These are phyloP conservation scores for Serpula lacrymans DNA, from an alignment of 768 basidiomycete genomes.

Conservation along the genomic window DNA sequence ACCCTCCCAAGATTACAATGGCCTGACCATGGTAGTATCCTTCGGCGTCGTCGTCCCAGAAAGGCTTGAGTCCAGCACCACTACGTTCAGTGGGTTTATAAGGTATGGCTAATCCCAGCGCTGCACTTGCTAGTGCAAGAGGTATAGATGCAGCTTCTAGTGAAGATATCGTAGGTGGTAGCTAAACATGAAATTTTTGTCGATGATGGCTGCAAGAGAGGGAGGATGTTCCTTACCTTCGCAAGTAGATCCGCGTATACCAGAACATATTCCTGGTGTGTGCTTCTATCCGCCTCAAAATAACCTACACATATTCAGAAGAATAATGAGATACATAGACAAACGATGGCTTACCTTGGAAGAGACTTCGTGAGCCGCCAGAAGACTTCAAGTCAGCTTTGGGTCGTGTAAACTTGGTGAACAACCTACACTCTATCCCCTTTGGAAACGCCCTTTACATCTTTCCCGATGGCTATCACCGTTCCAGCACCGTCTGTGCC, in stretches of 20 bases:
- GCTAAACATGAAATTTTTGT: neutral
- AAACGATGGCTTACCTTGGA: no score
- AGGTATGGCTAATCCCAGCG: neutral
- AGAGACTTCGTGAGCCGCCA: no score
- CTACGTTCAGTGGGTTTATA: neutral
- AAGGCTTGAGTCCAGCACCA: neutral
- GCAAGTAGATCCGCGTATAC: no score
- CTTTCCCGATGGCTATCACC: conserved; percentile 36
- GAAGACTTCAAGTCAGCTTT: no score
- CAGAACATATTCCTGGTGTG: no score
- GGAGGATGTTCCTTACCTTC: conserved; percentile 24
- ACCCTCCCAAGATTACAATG: neutral
- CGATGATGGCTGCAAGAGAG: conserved; percentile 20
- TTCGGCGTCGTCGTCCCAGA: neutral
- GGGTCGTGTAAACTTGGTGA: no score
- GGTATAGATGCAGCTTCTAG: no score
- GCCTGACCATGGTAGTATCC: neutral
- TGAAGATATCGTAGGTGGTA: neutral
- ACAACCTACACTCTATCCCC: conserved; percentile 42
- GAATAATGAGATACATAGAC: no score
- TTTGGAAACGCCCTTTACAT: conserved; percentile 29
- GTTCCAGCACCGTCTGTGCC: conserved; percentile 36
- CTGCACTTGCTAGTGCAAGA: neutral
- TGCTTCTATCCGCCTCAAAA: no score
- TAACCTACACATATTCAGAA: no score